Percentiles rank a stretch among this genome's conserved stretches.
phyloP scores from a whole-genome alignment of 495 filamentous ascomycete species.

The Cairneyella variabilis region DNA sequence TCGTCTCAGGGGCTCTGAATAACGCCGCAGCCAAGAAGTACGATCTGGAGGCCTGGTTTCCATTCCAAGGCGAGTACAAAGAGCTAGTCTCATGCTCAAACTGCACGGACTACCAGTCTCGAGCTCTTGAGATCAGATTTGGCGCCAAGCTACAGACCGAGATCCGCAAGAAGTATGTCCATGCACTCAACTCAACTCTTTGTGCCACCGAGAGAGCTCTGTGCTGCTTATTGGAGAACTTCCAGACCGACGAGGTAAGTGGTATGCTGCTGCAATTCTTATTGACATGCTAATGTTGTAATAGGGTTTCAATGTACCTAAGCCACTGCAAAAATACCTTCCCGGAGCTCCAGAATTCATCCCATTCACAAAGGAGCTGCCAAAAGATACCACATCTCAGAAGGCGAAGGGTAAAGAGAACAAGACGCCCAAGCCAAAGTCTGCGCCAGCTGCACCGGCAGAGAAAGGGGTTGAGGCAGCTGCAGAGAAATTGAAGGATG shows the following conservation, averaged over 20 bases:
- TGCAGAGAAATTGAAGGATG: constrained; percentile 24
- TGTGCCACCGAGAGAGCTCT: constrained; percentile 91
- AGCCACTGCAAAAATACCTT: constrained; percentile 86
- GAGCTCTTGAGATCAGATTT: constrained; percentile 82
- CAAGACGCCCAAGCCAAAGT: constrained; percentile 39
- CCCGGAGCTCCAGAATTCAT: constrained; percentile 86
- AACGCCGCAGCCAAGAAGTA: constrained; percentile 93
- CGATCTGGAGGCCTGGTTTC: constrained; percentile 97
- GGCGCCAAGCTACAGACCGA: constrained; percentile 77
- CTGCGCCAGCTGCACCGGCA: constrained; percentile 11
- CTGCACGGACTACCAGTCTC: constrained; percentile 92
- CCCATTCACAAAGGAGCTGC: constrained; percentile 77
- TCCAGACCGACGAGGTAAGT: constrained; percentile 79
- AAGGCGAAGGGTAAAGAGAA: constrained; percentile 47
- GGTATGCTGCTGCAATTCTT: constrained; percentile 2
- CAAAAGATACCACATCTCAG: constrained; percentile 65
- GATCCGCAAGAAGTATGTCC: constrained; percentile 85
- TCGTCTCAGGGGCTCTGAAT: constrained; percentile 92
- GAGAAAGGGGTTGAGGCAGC: constrained; percentile 9
- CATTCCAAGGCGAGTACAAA: constrained; percentile 95
- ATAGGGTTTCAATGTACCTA: constrained; percentile 79
- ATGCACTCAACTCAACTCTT: constrained; percentile 87
- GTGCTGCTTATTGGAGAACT: constrained; percentile 96
- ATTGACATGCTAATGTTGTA: constrained; percentile 7
- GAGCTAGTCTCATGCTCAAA: constrained; percentile 94